phyloP scores from a whole-genome alignment of 495 filamentous ascomycete genomes.

The Aspergillus leporis region DNA sequence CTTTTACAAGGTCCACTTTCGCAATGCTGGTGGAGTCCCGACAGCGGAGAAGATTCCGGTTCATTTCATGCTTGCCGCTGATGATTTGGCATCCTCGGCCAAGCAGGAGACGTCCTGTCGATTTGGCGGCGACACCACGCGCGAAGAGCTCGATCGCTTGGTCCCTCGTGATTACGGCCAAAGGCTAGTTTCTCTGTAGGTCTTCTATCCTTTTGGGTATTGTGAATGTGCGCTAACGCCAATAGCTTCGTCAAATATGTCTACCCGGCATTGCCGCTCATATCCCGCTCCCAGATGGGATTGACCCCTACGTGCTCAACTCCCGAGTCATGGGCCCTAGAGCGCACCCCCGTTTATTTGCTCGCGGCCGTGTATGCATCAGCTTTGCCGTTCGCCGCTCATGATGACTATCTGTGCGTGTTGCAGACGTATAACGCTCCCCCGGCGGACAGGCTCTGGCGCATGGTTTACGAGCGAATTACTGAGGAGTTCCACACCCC shows the following conservation, averaged over 20 bases:
- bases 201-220: neutral
- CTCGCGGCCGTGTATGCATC: slow-evolving; percentile 40
- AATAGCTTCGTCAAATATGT: slow-evolving; percentile 34
- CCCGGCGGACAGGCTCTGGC: slow-evolving; percentile 31
- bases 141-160: slow-evolving; percentile 26
- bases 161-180: slow-evolving; percentile 32
- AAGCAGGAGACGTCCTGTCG: slow-evolving; percentile 28
- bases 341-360: slow-evolving; percentile 30
- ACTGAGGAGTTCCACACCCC: slow-evolving; percentile 38
- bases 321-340: slow-evolving; percentile 22
- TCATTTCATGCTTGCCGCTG: slow-evolving; percentile 36
- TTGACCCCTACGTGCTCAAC: slow-evolving; percentile 20
- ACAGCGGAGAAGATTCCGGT: slow-evolving; percentile 34
- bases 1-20: slow-evolving; percentile 38
- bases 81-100: slow-evolving; percentile 22
- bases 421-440: slow-evolving; percentile 31
- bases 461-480: slow-evolving; percentile 34
- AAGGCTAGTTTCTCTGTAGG: slow-evolving; percentile 31
- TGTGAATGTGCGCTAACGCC: neutral
- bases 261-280: slow-evolving; percentile 32
- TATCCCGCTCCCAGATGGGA: slow-evolving; percentile 32
- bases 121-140: slow-evolving; percentile 21
- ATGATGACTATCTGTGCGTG: slow-evolving; percentile 35
- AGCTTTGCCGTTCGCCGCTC: slow-evolving; percentile 32
- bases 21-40: slow-evolving; percentile 40